phyloP scores from a whole-genome alignment of 2,329 filamentous ascomycete species.

The Westerdykella aurantiaca region DNA sequence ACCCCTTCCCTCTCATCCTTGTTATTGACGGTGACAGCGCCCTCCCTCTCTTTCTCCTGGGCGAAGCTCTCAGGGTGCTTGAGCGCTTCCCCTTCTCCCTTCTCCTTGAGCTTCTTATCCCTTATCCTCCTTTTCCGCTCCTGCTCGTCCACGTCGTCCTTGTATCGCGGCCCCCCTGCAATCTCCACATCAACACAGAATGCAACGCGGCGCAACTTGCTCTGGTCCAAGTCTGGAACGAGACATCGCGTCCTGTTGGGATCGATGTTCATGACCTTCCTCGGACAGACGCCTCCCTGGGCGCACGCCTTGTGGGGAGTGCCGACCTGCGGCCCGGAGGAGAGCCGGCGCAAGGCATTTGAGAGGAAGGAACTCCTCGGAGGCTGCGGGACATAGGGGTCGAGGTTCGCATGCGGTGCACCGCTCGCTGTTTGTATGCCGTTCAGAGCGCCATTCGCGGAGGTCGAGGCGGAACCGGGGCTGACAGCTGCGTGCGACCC shows the following conservation, averaged over 20 bases:
- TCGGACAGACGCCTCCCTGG: conserved; percentile 68
- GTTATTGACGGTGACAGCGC: conserved; percentile 25
- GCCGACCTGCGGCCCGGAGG: conserved; percentile 49
- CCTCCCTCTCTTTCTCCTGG: conserved; percentile 53
- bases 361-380: conserved; percentile 74
- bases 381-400: conserved; percentile 67
- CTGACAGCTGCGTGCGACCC: conserved; percentile 35
- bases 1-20: conserved; percentile 33
- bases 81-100: conserved; percentile 66
- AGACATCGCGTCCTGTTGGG: conserved; percentile 70
- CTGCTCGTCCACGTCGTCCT: conserved; percentile 51
- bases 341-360: conserved; percentile 74
- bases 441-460: conserved; percentile 36
- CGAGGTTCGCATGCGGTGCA: conserved; percentile 28
- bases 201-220: conserved; percentile 78
- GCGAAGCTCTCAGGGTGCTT: conserved; percentile 57
- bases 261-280: conserved; percentile 80
- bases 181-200: conserved; percentile 98
- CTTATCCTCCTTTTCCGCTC: conserved; percentile 48
- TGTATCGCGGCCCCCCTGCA: conserved; percentile 75
- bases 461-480: conserved; percentile 48
- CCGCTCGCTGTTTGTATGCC: conserved; percentile 30
- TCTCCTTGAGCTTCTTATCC: conserved; percentile 56
- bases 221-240: conserved; percentile 70
- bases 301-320: conserved; percentile 49